Conservation (phyloP, 768 basidiomycete species). For the Mycena vulgaris region DNA sequence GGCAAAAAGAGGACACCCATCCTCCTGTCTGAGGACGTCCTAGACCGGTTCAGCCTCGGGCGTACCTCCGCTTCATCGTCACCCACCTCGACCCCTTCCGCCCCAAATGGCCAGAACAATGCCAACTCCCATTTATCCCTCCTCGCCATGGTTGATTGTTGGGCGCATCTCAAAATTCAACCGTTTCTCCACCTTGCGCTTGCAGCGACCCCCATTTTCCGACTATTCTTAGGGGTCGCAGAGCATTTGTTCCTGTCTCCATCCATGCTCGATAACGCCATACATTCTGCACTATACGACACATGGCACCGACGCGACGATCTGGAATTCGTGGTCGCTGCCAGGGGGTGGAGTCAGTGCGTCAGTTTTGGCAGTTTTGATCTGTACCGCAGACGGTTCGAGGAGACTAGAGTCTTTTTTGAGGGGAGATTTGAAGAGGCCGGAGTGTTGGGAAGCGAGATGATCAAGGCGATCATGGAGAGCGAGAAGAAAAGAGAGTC, state of each 20-base stretch:
- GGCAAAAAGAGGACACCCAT: conserved; percentile 69
- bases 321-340: conserved; percentile 94
- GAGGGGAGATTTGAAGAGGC: conserved; percentile 91
- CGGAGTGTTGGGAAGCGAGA: conserved; percentile 83
- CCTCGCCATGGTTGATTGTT: conserved; percentile 98
- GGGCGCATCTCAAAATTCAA: conserved; percentile 89
- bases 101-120: conserved; percentile 53
- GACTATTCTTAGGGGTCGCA: conserved; percentile 96
- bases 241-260: conserved; percentile 92
- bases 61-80: conserved; percentile 41
- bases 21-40: conserved; percentile 84
- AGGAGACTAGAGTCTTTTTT: conserved; percentile 86
- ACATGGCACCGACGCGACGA: conserved; percentile 90
- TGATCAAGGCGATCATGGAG: conserved; percentile 91
- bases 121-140: conserved; percentile 94
- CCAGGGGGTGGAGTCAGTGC: conserved; percentile 96
- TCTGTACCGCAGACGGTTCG: conserved; percentile 86
- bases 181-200: conserved; percentile 94
- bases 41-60: conserved; percentile 93
- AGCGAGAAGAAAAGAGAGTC: conserved; percentile 52
- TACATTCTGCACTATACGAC: conserved; percentile 83
- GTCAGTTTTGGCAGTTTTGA: conserved; percentile 95
- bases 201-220: conserved; percentile 96
- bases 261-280: conserved; percentile 73
- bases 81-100: conserved; percentile 73